These are phyloP conservation scores for Neospora caninum DNA, from an alignment of 169 alveolate species.

Conservation along the genomic window DNA sequence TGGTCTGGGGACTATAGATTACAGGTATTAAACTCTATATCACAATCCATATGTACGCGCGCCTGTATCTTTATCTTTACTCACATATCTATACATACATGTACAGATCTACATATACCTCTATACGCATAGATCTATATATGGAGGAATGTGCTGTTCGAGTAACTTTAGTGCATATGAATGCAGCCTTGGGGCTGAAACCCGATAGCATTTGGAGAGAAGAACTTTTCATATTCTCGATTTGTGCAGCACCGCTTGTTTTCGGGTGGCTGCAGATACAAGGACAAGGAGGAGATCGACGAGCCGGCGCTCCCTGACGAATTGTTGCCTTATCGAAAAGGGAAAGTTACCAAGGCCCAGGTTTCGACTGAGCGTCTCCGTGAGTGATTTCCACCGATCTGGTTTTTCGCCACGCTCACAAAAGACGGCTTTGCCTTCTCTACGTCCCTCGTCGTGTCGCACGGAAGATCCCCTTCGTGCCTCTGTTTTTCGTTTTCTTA, in stretches of 20 bases:
- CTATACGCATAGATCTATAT: background rate
- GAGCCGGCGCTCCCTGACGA: background rate
- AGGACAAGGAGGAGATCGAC: background rate
- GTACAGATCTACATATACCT: background rate
- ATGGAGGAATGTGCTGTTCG: too few relatives aligned
- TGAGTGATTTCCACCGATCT: background rate
- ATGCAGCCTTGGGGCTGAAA: too few relatives aligned
- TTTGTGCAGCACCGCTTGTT: too few relatives aligned
- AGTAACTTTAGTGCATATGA: too few relatives aligned
- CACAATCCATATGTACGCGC: background rate
- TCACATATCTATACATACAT: background rate
- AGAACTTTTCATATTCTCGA: too few relatives aligned
- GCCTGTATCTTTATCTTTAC: background rate
- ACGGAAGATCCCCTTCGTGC: too few relatives aligned
- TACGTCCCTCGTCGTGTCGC: too few relatives aligned
- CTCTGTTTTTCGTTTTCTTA: too few relatives aligned
- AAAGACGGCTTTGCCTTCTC: too few relatives aligned
- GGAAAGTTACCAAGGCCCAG: background rate
- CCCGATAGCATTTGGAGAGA: too few relatives aligned
- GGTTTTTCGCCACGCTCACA: too few relatives aligned
- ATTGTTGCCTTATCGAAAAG: background rate
- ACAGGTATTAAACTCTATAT: background rate
- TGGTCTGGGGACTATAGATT: background rate
- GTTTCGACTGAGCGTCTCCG: background rate
- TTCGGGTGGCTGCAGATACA: background rate